Base-by-base conservation (phyloP, 805 yeast genomes). In the Metschnikowia aberdeeniae region DNA sequence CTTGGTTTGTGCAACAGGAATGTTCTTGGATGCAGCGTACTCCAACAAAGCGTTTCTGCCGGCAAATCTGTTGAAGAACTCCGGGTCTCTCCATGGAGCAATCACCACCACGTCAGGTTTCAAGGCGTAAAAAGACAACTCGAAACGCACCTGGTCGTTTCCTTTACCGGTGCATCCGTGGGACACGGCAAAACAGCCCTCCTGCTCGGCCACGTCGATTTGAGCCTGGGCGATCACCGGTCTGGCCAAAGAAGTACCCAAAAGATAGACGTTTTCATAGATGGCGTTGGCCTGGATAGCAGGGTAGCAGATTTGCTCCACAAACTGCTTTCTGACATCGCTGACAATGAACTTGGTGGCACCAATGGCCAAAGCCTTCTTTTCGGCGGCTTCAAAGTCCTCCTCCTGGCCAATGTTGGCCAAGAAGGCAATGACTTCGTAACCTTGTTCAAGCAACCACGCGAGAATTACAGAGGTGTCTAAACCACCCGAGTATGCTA, bases 161-260 rank as follows among this genome's bases (percentile, higher is more conserved):
- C 99, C 99, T 77, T 93, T 93, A 75, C 99, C 99, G 57, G 99
- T 93, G 76, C 99, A 93, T 54, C 99, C 99, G 70, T 93, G 99
- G 40, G 96, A 82, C 40, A 93, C 99, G 43, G 98, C 98, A 60
- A 92, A 89, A 78, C 99, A 93, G 54, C 97, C 97, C 70, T 93
- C 95, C 61, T 86, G 80, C 74, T 89, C 95, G 52, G 99, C 99
- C 54, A 89, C 97, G 62, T 86, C 79, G 67, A 93, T 93, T 75
- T 93, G 99, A 42, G 99, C 99, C 73, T 90, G 84, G 46, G 99
- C 97, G 69, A 93, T 93, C 46, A 92, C 96, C 31, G 99, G 99
- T 77, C 99, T 86, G 42, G 99, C 99, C 63, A 93, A 77, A 11
- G 99, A 89, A 47, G 99, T 93, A 62, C 99, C 99, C 61, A 93